phyloP scores from a whole-genome alignment of 441 rosid genomes.

The Flueggea neowawraea region DNA sequence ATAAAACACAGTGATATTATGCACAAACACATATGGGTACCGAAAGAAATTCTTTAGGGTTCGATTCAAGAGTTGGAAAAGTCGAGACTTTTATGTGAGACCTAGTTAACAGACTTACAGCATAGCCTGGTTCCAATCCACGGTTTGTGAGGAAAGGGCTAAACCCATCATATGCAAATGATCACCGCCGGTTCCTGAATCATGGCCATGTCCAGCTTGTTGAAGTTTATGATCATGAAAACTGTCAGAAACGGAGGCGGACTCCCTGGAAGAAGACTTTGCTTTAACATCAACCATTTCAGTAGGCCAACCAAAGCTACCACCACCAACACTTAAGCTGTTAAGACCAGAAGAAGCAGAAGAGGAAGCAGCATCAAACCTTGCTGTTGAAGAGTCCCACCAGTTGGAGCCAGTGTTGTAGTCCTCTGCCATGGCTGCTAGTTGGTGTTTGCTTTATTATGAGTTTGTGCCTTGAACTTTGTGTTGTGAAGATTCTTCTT shows the following conservation, averaged over 20 bases:
- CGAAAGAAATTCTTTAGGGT: background rate
- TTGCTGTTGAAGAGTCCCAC: slow-evolving; percentile 73
- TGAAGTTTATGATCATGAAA: slow-evolving; percentile 43
- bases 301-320: slow-evolving; percentile 55
- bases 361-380: slow-evolving; percentile 56
- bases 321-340: slow-evolving; percentile 14
- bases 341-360: slow-evolving; percentile 25
- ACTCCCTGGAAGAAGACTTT: slow-evolving; percentile 66
- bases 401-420: slow-evolving; percentile 56
- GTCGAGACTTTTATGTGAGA: too few relatives aligned
- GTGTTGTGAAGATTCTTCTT: background rate
- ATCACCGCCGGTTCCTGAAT: slow-evolving; percentile 24
- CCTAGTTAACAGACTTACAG: slow-evolving; percentile 38
- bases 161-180: slow-evolving; percentile 81
- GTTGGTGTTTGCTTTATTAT: background rate
- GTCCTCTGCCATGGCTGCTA: slow-evolving; percentile 60
- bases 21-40: background rate
- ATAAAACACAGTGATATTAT: background rate
- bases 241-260: slow-evolving; percentile 47
- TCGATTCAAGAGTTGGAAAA: background rate
- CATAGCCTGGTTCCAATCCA: slow-evolving; percentile 79
- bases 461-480: background rate
- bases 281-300: slow-evolving; percentile 42
- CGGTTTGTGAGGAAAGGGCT: slow-evolving; percentile 78
- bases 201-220: slow-evolving; percentile 36